Conservation (phyloP, 75 land plant species). For the Chamaecyparis obtusa region DNA sequence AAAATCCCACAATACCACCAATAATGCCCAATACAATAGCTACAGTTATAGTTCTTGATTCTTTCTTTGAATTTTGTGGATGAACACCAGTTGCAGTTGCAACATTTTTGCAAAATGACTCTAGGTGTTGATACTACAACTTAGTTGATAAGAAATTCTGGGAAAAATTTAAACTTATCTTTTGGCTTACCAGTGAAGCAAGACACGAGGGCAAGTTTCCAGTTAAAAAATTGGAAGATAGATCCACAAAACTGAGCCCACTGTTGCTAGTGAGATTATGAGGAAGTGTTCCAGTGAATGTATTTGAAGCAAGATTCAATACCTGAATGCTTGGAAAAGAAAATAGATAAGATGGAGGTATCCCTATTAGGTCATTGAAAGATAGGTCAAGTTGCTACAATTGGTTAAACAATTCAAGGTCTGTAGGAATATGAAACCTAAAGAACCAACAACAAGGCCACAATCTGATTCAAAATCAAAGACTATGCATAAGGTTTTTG, state of each 20-base stretch:
- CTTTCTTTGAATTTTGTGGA: conserved; percentile 27
- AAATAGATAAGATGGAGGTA: conserved; percentile 42
- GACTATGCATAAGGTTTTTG: too few relatives aligned
- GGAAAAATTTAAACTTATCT: conserved; percentile 15
- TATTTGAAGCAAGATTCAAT: conserved; percentile 55
- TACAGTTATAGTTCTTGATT: conserved; percentile 21
- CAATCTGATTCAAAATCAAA: too few relatives aligned
- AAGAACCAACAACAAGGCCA: too few relatives aligned
- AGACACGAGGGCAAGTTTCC: conserved; percentile 65
- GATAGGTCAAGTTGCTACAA: conserved; percentile 70
- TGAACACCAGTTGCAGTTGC: conserved; percentile 46
- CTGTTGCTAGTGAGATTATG: conserved; percentile 51
- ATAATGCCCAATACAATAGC: too few relatives aligned
- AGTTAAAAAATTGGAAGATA: conserved; percentile 68
- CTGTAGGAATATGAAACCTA: conserved; percentile 35
- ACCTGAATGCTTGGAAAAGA: conserved; percentile 56
- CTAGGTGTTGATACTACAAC: conserved; percentile 52
- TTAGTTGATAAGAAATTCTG: conserved; percentile 54
- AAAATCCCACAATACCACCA: too few relatives aligned
- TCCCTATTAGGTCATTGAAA: conserved; percentile 52
- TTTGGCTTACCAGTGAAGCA: neutral
- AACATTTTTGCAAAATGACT: too few relatives aligned
- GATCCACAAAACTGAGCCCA: conserved; percentile 46
- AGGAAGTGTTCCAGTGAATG: conserved; percentile 62
- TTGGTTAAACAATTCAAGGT: conserved; percentile 22